Base-by-base conservation (phyloP, 306 rosid species). In the Inga leiocalycina region DNA sequence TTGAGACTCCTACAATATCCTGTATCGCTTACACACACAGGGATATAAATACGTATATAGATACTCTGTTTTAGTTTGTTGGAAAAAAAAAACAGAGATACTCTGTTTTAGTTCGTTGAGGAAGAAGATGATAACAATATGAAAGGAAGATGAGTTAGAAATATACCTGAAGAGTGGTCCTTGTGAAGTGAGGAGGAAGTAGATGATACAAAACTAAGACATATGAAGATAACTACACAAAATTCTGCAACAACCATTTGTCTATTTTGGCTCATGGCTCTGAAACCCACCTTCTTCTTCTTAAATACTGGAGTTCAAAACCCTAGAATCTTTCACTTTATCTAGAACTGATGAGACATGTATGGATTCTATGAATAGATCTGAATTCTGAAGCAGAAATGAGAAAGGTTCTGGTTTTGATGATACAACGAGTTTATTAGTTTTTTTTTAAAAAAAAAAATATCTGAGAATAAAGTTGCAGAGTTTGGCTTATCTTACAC, bases 81-180 rank as follows among this genome's bases (percentile, higher is more conserved):
- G 43, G 43, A 32, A 5, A 1, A 5, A 5, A 37, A 37, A 0
- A 37, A 37, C 8, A 37, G 41, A 48, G 52, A 46, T 11, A 16
- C 57, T 51, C 1, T 4, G 57, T 51, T 51, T 51, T 3, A 46
- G 52, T 13, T 37, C 5, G 41, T 37, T 37, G 43, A 39, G 43
- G 7, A 6, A 37, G 41, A 37, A 39, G 43, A 39, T 6, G 8
- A 10, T 3, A 22, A 27, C 19, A 62, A 62, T 24, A 62, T 43
- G 22, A 14, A 39, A 27, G 37, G n/a, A 12, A 62, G 39, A 44
- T 8, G 1, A 72, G 10, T 13, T 10, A 44, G 57, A 45, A n/a
- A 16, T 6, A 27, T 75, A 83, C 92, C 92, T 84, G 89, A 75
- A 81, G 82, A 14, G 62, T 72, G 74, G 45, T 34, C 35, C 67